Percentiles rank a stretch among this genome's conserved stretches.
These are phyloP conservation scores for Ophiostoma piceae DNA, from an alignment of 2,329 filamentous ascomycete genomes.

Conservation along the genomic window DNA sequence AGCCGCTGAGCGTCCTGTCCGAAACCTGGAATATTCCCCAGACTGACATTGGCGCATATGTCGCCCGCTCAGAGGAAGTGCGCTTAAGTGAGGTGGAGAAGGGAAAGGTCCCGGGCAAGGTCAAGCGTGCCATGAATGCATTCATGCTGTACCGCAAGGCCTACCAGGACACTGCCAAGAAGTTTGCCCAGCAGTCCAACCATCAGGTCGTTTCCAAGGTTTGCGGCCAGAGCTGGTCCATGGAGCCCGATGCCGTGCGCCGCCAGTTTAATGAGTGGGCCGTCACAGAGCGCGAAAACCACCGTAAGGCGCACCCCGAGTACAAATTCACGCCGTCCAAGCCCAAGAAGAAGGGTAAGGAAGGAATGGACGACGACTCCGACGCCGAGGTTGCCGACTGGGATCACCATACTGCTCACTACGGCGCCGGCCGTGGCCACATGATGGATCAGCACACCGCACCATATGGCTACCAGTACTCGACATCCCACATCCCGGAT, in stretches of 20 bases:
- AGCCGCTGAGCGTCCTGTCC: conserved; percentile 67
- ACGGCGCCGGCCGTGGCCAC: conserved; percentile 29
- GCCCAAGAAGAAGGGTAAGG: conserved; percentile 40
- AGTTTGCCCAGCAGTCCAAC: conserved; percentile 77
- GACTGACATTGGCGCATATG: conserved; percentile 74
- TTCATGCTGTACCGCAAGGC: conserved; percentile 97
- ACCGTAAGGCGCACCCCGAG: conserved; percentile 75
- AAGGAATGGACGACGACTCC: conserved; percentile 40
- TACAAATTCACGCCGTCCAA: conserved; percentile 95
- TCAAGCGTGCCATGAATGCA: conserved; percentile 92
- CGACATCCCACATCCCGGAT: conserved; percentile 21
- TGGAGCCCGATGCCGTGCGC: conserved; percentile 68
- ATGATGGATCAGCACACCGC: conserved; percentile 31
- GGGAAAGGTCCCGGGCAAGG: conserved; percentile 64
- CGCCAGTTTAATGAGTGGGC: conserved; percentile 74
- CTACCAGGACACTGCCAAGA: conserved; percentile 80
- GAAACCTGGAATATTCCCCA: conserved; percentile 58
- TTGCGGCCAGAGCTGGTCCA: conserved; percentile 79
- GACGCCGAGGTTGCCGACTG: conserved; percentile 41
- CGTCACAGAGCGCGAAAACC: conserved; percentile 74
- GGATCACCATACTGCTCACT: conserved; percentile 30
- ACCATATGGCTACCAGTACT: conserved; percentile 24
- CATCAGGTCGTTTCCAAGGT: conserved; percentile 87
- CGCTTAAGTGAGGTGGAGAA: conserved; percentile 64
- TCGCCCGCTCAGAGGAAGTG: conserved; percentile 62